Base-by-base conservation (phyloP, 768 basidiomycete species). In the Tulasnella sp. region DNA sequence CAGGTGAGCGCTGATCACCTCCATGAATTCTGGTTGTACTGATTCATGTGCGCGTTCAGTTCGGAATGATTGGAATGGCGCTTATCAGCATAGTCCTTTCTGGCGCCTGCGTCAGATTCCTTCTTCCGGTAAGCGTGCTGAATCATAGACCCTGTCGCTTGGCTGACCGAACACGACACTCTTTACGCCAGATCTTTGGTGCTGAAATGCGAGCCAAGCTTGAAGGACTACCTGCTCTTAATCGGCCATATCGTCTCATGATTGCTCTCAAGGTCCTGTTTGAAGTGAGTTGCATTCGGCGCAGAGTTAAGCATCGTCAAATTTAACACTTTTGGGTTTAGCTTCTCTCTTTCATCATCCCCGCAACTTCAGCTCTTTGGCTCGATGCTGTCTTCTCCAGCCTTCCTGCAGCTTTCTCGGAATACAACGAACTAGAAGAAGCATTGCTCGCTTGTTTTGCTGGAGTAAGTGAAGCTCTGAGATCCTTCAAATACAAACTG, bases 231-330 rank as follows among this genome's bases (percentile, higher is more conserved):
- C 39, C 73, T 34, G 73, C 27, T 46, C 39, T 74, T 16, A 74
- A 40, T n/a, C 73, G 73, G 18, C 73, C 73, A 74, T 74, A 74
- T 74, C 44, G 73, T 74, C 21, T 36, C 27, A 40, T 74, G 38
- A 74, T 74, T 46, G 27, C 39, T 46, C 73, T 74, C 2, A 74
- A 46, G 39, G 73, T 74, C 10, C 38, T 74, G 21, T 46, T 74
- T 8, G 73, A 74, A 19, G 73, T 74, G 44, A 16, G 73, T 24
- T 36, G 21, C 18, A 42, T 38, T 14, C 8, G 42, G 16, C 39
- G 24, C 34, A 21, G 44, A 24, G 19, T 21, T 40, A 21, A 34
- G 14, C 16, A 38, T 38, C 39, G 16, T 18, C 10, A 16, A 40
- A 27, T 18, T 40, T 21, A 14, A 40, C 73, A 74, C 36, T 24